Evolutionary conservation across 2,329 filamentous ascomycete genomes (phyloP), one percentile per base, ranked within the genome.

Genomic region (Periglandula ipomoeae): DNA sequence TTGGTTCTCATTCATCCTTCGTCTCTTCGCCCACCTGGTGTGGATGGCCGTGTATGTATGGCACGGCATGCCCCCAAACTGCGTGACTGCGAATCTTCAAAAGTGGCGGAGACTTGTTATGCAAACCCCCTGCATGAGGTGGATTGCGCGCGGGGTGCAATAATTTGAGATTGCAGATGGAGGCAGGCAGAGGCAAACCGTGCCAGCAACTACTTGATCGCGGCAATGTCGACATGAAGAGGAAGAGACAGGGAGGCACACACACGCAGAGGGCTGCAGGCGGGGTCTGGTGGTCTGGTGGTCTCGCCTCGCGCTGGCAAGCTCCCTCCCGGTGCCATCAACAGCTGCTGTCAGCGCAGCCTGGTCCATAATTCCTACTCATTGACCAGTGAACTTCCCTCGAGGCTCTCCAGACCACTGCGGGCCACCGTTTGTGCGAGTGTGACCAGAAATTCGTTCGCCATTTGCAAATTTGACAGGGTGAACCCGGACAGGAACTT

Each of bases 401-500:
- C 30, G 4, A 10, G 2, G 1, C 10, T 32, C 30, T 11, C 20
- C 27, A 44, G 20, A 13, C 19, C 19, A 38, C 17, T 32, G 11
- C 27, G 34, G 7, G 22, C 24, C 44, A 24, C 7, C 24, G 17
- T 46, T 26, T 26, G 10, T 24, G 40, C 32, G 22, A 44, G 39
- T 44, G 17, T 23, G 22, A 20, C 30, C 32, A 11, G 42, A 44
- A 26, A n/a, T 44, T 22, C 8, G 11, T 19, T 19, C 10, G n/a
- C 23, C 35, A 44, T n/a, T n/a, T n/a, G n/a, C n/a, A n/a, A n/a
- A 44, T 22, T 41, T 22, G 27, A 9, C 45, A 47, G 26, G 45
- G 45, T 32, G 24, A 41, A 19, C 45, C 45, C 22, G 17, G 45
- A n/a, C 17, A 47, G 15, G 19, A n/a, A 40, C 24, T 20, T 17